phyloP scores from a whole-genome alignment of 2,329 filamentous ascomycete species.

The Sarocladium brachiariae region DNA sequence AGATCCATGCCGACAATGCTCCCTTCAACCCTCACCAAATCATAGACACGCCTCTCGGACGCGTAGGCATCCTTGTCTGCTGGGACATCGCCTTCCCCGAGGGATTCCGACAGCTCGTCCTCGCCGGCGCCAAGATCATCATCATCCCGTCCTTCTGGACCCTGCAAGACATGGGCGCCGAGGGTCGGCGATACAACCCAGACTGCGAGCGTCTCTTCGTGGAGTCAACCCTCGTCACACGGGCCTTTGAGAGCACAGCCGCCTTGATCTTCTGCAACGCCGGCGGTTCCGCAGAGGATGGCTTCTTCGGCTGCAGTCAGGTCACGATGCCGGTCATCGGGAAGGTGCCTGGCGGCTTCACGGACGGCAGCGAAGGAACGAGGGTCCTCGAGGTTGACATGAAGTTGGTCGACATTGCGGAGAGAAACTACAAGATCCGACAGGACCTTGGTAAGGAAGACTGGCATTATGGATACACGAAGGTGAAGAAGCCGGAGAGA shows the following conservation, averaged over 20 bases:
- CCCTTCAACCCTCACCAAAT: conserved; percentile 48
- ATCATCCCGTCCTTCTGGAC: conserved; percentile 68
- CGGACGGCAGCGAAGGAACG: conserved; percentile 52
- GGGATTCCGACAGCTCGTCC: conserved; percentile 65
- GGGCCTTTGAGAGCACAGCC: conserved; percentile 70
- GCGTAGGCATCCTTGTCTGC: conserved; percentile 62
- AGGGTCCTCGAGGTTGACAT: conserved; percentile 59
- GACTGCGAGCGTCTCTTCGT: conserved; percentile 59
- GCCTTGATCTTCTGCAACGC: conserved; percentile 66
- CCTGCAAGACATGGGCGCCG: conserved; percentile 37
- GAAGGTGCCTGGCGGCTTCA: conserved; percentile 48
- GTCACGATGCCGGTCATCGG: conserved; percentile 63
- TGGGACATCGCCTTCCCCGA: conserved; percentile 79
- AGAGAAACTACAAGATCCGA: conserved; percentile 60
- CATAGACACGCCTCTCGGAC: conserved; percentile 50
- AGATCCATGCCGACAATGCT: conserved; percentile 31
- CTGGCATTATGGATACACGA: conserved; percentile 54
- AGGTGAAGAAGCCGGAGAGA: background rate
- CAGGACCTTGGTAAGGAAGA: conserved; percentile 46
- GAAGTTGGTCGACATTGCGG: conserved; percentile 59
- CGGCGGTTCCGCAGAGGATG: conserved; percentile 42
- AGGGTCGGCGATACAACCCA: conserved; percentile 50
- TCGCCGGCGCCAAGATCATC: conserved; percentile 62
- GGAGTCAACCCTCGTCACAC: conserved; percentile 52
- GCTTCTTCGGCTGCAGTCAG: conserved; percentile 38